Evolutionary conservation across 768 basidiomycete species (phyloP).

Genomic region (Saitozyma podzolica): DNA sequence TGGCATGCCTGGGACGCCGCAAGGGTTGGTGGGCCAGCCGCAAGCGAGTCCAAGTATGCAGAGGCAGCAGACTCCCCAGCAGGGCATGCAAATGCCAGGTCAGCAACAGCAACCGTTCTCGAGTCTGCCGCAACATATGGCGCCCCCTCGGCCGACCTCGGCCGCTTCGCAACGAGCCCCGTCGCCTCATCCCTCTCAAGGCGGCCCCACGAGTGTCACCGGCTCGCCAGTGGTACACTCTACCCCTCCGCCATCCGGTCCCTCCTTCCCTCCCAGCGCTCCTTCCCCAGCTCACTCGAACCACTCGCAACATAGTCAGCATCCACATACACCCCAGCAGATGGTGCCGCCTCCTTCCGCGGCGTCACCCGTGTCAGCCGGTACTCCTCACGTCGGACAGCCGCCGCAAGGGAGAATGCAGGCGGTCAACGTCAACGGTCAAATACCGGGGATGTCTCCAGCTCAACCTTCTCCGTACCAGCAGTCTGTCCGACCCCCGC

Average conservation of each 20-base stretch:
- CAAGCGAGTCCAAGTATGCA: slow-evolving; percentile 7
- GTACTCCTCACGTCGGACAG: neutral
- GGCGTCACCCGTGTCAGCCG: neutral
- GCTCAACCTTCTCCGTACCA: too few species aligned
- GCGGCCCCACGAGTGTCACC: slow-evolving; percentile 2
- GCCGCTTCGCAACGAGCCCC: slow-evolving; percentile 39
- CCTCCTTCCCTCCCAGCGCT: slow-evolving; percentile 4
- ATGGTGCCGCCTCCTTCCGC: neutral
- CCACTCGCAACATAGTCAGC: slow-evolving; percentile 34
- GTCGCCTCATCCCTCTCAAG: slow-evolving; percentile 30
- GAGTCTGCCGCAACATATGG: slow-evolving; percentile 40
- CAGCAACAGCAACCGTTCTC: slow-evolving; percentile 33
- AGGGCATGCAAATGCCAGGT: slow-evolving; percentile 46
- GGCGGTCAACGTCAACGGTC: slow-evolving; percentile 2
- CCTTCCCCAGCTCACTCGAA: slow-evolving; percentile 30
- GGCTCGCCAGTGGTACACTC: neutral
- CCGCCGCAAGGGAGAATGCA: neutral
- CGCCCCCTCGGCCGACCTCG: slow-evolving; percentile 41
- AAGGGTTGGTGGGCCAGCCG: neutral
- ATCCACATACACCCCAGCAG: slow-evolving; percentile 15
- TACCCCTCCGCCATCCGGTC: slow-evolving; percentile 10
- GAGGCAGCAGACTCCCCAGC: slow-evolving; percentile 48
- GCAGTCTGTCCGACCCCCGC: too few species aligned
- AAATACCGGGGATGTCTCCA: neutral
- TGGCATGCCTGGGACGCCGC: too few species aligned